Conservation (phyloP, 768 basidiomycete species). For the Saitozyma podzolica region DNA sequence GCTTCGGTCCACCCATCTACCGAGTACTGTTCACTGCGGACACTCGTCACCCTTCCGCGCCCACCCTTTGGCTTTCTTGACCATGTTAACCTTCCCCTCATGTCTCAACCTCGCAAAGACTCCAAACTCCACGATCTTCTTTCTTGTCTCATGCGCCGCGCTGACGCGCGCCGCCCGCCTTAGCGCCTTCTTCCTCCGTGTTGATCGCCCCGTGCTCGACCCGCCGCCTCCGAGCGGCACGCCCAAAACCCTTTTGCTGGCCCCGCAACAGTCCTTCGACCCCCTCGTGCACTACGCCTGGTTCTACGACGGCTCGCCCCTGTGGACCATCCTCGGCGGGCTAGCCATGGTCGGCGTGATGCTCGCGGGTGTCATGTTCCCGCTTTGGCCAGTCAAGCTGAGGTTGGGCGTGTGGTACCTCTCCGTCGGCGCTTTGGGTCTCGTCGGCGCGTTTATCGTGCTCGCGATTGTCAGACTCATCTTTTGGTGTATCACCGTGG, state of each 20-base stretch:
- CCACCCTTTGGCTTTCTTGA: no score
- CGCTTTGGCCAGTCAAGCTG: slow-evolving; percentile 92
- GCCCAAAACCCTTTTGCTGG: slow-evolving; percentile 77
- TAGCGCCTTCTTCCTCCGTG: slow-evolving; percentile 85
- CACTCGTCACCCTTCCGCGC: no score
- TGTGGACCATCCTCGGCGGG: slow-evolving; percentile 88
- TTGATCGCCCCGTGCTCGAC: slow-evolving; percentile 67
- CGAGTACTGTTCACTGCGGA: no score
- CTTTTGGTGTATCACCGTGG: slow-evolving; percentile 87
- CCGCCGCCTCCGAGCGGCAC: slow-evolving; percentile 44
- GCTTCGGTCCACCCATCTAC: no score
- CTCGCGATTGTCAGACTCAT: slow-evolving; percentile 87
- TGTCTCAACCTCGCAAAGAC: no score
- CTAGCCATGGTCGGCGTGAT: slow-evolving; percentile 88
- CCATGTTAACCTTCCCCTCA: no score
- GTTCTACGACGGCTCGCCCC: slow-evolving; percentile 93
- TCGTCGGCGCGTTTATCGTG: slow-evolving; percentile 86
- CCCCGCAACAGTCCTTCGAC: slow-evolving; percentile 69
- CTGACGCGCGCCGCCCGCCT: no score
- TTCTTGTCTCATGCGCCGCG: no score
- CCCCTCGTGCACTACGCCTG: slow-evolving; percentile 86
- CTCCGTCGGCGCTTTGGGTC: slow-evolving; percentile 78
- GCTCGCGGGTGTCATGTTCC: slow-evolving; percentile 98
- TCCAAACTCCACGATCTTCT: no score
- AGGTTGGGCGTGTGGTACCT: slow-evolving; percentile 95